These are phyloP conservation scores for Pseudevernia furfuracea DNA, from an alignment of 495 filamentous ascomycete genomes.

Conservation along the genomic window DNA sequence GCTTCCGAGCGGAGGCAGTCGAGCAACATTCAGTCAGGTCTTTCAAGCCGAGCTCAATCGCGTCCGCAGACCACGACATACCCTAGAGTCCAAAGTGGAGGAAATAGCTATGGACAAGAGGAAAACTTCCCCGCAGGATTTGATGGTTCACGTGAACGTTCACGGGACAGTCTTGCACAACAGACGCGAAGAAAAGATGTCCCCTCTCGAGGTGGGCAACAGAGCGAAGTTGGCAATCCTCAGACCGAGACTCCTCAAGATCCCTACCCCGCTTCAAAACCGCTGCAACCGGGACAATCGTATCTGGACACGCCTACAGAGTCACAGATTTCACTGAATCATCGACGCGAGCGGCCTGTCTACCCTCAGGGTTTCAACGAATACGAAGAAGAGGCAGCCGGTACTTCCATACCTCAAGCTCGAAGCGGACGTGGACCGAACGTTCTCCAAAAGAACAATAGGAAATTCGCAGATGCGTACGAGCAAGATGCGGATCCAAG, in stretches of 20 bases:
- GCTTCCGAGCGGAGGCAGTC: constrained; percentile 25
- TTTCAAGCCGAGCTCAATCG: constrained; percentile 20
- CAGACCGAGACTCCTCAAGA: constrained; percentile 19
- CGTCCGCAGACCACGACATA: constrained; percentile 26
- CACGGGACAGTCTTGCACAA: constrained; percentile 12
- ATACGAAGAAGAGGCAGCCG: constrained; percentile 35
- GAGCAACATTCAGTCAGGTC: constrained; percentile 16
- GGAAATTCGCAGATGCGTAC: constrained; percentile 85
- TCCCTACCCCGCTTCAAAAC: constrained; percentile 10
- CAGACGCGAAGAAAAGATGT: constrained; percentile 18
- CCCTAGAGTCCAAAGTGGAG: constrained; percentile 16
- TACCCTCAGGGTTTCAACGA: constrained; percentile 37
- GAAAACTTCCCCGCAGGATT: constrained; percentile 11
- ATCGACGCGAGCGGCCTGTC: constrained; percentile 31
- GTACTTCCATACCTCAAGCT: constrained; percentile 38
- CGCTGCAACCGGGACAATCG: constrained; percentile 18
- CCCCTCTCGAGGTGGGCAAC: constrained; percentile 15
- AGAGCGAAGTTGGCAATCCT: constrained; percentile 15
- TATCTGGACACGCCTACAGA: constrained; percentile 25
- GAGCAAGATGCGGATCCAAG: constrained; percentile 59
- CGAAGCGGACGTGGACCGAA: constrained; percentile 43
- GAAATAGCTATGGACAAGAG: constrained; percentile 20
- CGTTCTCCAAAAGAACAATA: constrained; percentile 72
- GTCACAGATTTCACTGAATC: constrained; percentile 26
- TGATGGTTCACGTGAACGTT: constrained; percentile 23